Conservation (phyloP, 2,329 filamentous ascomycete genomes). For the Talaromyces sp. region DNA sequence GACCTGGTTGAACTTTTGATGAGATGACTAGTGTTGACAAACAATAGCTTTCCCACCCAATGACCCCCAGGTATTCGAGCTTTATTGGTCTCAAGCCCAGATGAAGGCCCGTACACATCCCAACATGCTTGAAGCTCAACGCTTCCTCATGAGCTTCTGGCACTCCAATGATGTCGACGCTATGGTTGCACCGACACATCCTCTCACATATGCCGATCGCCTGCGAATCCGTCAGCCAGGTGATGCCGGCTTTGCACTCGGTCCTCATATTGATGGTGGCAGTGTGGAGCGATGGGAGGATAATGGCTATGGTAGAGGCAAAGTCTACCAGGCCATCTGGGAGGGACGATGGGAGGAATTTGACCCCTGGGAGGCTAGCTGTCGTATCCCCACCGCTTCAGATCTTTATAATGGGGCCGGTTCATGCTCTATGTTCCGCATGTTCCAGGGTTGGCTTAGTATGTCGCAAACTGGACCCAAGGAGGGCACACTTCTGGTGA, state of each 20-base stretch:
- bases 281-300: slow-evolving; percentile 1
- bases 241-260: neutral
- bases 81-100: slow-evolving; percentile 1
- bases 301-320: neutral
- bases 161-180: neutral
- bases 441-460: slow-evolving; percentile 1
- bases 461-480: neutral
- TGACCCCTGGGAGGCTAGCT: neutral
- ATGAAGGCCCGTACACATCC: neutral
- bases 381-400: neutral
- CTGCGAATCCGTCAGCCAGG: slow-evolving; percentile 2
- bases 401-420: slow-evolving; percentile 1
- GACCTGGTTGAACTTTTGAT: neutral
- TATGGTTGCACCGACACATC: neutral
- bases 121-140: neutral
- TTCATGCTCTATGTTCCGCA: neutral
- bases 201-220: slow-evolving; percentile 2
- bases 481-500: neutral
- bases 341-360: slow-evolving; percentile 1
- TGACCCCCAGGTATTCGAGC: slow-evolving; percentile 1
- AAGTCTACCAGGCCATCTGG: neutral
- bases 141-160: neutral
- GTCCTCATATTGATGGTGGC: neutral
- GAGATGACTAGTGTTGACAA: neutral
- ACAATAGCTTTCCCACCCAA: neutral